These are phyloP conservation scores for Periconia macrospinosa DNA, from an alignment of 2,329 filamentous ascomycete species.

Conservation along the genomic window DNA sequence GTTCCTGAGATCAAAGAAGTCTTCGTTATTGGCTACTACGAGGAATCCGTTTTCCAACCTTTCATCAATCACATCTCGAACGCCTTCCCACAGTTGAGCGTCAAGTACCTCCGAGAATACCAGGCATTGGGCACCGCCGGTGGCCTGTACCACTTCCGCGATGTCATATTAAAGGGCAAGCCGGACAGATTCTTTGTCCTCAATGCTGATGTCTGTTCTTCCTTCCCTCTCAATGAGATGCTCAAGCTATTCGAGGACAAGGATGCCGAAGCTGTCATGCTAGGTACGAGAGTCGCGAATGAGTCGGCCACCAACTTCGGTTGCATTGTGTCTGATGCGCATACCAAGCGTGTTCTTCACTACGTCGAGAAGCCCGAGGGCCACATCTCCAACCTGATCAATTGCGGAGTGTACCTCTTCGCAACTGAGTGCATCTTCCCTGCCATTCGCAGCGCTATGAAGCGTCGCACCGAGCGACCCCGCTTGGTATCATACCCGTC, in stretches of 20 bases:
- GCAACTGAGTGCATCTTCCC: slow-evolving; percentile 95
- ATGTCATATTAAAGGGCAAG: slow-evolving; percentile 94
- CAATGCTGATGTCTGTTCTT: slow-evolving; percentile 98
- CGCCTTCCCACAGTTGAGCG: slow-evolving; percentile 83
- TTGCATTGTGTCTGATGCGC: slow-evolving; percentile 92
- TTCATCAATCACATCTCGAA: slow-evolving; percentile 91
- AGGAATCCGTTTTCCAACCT: slow-evolving; percentile 94
- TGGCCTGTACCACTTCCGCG: slow-evolving; percentile 97
- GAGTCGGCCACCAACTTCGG: slow-evolving; percentile 95
- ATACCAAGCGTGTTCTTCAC: slow-evolving; percentile 93
- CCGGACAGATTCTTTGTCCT: slow-evolving; percentile 96
- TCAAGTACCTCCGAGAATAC: slow-evolving; percentile 97
- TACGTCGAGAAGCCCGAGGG: slow-evolving; percentile 99
- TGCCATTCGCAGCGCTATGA: slow-evolving; percentile 90
- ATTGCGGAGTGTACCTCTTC: slow-evolving; percentile 98
- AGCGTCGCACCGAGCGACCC: slow-evolving; percentile 88
- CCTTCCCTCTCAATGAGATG: slow-evolving; percentile 95
- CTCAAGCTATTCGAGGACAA: slow-evolving; percentile 90
- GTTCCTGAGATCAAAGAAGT: slow-evolving; percentile 94
- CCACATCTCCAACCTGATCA: slow-evolving; percentile 97
- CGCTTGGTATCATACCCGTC: slow-evolving; percentile 94
- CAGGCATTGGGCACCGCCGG: slow-evolving; percentile 93
- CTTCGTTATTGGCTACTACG: slow-evolving; percentile 98
- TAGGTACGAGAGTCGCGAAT: slow-evolving; percentile 87
- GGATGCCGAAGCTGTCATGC: slow-evolving; percentile 93